Percentiles rank a stretch among this genome's conserved stretches.
phyloP scores from a whole-genome alignment of 192 early-diverging fungal genomes.

The Backusella mclennaniae region DNA sequence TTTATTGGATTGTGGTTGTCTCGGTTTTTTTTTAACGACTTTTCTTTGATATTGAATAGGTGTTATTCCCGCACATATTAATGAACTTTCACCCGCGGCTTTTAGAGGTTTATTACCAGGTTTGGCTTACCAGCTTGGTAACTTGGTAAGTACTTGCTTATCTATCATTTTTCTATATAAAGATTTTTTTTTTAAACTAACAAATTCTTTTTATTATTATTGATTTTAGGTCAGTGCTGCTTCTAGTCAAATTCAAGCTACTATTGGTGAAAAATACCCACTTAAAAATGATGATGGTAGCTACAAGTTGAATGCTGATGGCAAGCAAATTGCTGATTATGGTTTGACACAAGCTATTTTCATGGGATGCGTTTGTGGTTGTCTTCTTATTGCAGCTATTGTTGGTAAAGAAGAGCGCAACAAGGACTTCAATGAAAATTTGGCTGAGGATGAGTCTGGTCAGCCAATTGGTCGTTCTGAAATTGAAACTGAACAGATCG shows the following conservation, averaged over 20 bases:
- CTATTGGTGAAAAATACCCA: constrained; percentile 33
- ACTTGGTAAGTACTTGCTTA: constrained; percentile 52
- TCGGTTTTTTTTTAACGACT: background rate
- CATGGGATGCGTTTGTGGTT: constrained; percentile 43
- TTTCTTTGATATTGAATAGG: constrained; percentile 45
- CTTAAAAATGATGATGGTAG: constrained; percentile 15
- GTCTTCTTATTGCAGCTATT: constrained; percentile 28
- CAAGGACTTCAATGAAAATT: constrained; percentile 43
- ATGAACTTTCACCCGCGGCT: constrained; percentile 64
- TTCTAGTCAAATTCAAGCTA: constrained; percentile 44
- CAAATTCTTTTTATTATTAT: background rate
- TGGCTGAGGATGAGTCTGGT: constrained; percentile 12
- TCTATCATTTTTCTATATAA: constrained; percentile 24
- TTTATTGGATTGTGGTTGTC: background rate
- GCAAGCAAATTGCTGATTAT: constrained; percentile 43
- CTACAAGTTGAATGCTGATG: constrained; percentile 12
- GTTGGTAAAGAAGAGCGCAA: constrained; percentile 60
- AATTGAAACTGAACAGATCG: background rate
- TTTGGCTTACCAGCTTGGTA: constrained; percentile 74
- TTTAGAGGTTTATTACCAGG: constrained; percentile 71
- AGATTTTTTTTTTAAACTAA: background rate
- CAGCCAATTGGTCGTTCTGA: background rate
- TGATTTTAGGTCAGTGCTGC: constrained; percentile 36
- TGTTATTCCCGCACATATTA: constrained; percentile 67
- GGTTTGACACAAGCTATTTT: constrained; percentile 58